Evolutionary conservation across 2,329 filamentous ascomycete species (phyloP).

Genomic region (Clarireedia homoeocarpa): DNA sequence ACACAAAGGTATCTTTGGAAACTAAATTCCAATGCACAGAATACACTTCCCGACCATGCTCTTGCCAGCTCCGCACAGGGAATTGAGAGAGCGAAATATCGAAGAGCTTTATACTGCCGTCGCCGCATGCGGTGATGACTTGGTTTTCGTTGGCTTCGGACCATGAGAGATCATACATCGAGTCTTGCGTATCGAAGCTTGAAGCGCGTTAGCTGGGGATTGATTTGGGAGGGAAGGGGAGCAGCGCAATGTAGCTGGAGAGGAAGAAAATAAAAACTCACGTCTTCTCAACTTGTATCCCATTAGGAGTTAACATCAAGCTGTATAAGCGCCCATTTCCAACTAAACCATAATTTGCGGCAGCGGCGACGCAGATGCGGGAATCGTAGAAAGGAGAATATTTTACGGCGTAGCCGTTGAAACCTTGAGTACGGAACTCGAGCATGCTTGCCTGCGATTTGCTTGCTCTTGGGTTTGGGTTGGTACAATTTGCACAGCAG

Average conservation of each 20-base stretch:
- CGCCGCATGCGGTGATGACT: constrained; percentile 78
- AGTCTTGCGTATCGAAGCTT: constrained; percentile 94
- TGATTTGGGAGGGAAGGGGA: too few species aligned
- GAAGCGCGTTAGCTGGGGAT: not conserved
- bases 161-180: constrained; percentile 91
- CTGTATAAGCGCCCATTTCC: constrained; percentile 89
- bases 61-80: constrained; percentile 84
- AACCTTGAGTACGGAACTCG: constrained; percentile 88
- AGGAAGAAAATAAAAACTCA: constrained; percentile 32
- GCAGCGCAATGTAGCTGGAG: not conserved
- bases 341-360: constrained; percentile 95
- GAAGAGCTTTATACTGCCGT: constrained; percentile 91
- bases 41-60: constrained; percentile 90
- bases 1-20: constrained; percentile 83
- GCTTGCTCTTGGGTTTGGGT: not conserved
- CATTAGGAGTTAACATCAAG: constrained; percentile 72
- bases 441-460: constrained; percentile 52
- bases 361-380: constrained; percentile 78
- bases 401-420: constrained; percentile 93
- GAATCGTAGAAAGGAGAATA: constrained; percentile 99
- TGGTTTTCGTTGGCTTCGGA: constrained; percentile 96
- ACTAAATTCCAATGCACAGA: constrained; percentile 88
- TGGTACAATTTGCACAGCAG: too few species aligned
- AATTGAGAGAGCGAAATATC: constrained; percentile 74
- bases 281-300: constrained; percentile 79